These are phyloP conservation scores for Cryptococcus sp. DNA, from an alignment of 1,284 basidiomycete genomes.

Conservation along the genomic window DNA sequence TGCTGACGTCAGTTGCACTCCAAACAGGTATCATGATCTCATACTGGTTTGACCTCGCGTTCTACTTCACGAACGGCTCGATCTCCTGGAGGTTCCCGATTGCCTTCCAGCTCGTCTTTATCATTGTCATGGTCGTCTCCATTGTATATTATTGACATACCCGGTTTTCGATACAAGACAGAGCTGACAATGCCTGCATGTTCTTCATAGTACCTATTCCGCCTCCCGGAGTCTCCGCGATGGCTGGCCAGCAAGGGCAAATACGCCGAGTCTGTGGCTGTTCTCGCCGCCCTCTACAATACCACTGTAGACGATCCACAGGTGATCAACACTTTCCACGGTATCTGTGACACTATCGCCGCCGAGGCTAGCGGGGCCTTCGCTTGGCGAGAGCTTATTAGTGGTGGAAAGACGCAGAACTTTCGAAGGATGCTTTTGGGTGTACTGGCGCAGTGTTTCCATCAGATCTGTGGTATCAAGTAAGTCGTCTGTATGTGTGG, in stretches of 20 bases:
- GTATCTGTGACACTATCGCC: constrained; percentile 34
- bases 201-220: constrained; percentile 21
- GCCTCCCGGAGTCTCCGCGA: constrained; percentile 54
- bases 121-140: constrained; percentile 11
- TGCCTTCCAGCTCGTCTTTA: constrained; percentile 52
- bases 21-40: constrained; percentile 27
- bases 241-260: constrained; percentile 54
- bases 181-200: constrained; percentile 18
- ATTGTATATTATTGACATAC: constrained; percentile 44
- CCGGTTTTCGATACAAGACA: constrained; percentile 37
- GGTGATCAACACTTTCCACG: constrained; percentile 30
- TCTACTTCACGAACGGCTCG: constrained; percentile 37
- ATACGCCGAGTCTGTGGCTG: constrained; percentile 49
- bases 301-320: constrained; percentile 27
- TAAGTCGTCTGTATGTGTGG: constrained; percentile 11
- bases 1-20: too few relatives aligned
- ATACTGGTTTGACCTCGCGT: constrained; percentile 49
- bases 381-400: constrained; percentile 35
- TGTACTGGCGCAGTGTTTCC: constrained; percentile 48
- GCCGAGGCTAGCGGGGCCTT: constrained; percentile 21
- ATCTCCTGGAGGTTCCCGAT: constrained; percentile 52
- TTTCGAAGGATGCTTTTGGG: constrained; percentile 51
- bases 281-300: constrained; percentile 46
- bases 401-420: constrained; percentile 48
- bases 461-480: constrained; percentile 51